Conservation (phyloP, 1,284 basidiomycete species). For the Moesziomyces sp. region DNA sequence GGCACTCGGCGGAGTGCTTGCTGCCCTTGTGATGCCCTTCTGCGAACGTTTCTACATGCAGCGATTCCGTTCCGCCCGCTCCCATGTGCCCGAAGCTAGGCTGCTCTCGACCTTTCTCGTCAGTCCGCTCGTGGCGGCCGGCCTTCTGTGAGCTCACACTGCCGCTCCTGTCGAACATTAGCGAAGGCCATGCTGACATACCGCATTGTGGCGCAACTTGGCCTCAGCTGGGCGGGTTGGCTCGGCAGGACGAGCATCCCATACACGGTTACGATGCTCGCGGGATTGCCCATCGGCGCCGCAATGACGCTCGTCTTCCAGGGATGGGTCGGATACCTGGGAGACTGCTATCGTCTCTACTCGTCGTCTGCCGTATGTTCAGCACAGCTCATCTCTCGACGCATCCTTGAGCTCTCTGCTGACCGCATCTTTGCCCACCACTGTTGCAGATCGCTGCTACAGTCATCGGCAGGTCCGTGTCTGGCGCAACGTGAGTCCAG, state of each 20-base stretch:
- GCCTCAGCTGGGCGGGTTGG: conserved; percentile 37
- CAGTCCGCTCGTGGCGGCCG: conserved; percentile 33
- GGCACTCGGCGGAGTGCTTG: conserved; percentile 19
- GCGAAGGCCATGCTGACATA: background rate
- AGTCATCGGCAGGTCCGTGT: conserved; percentile 37
- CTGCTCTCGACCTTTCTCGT: conserved; percentile 28
- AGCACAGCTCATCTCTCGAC: background rate
- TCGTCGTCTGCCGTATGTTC: conserved; percentile 38
- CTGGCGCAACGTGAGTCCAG: conserved; percentile 33
- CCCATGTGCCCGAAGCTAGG: conserved; percentile 20
- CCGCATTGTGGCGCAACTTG: background rate
- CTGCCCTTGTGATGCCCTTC: conserved; percentile 13
- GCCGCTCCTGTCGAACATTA: background rate
- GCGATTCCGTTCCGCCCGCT: background rate
- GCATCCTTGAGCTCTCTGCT: background rate
- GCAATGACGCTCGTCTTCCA: conserved; percentile 48
- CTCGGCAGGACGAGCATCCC: conserved; percentile 17
- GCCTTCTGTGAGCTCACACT: conserved; percentile 24
- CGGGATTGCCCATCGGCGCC: conserved; percentile 35
- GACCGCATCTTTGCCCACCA: no score
- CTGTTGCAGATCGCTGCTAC: conserved; percentile 32
- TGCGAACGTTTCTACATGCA: conserved; percentile 15
- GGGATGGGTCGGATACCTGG: conserved; percentile 45
- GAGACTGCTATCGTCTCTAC: conserved; percentile 43
- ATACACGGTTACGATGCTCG: conserved; percentile 32